phyloP scores from a whole-genome alignment of 345 rosid species.

The Trapa incisa region DNA sequence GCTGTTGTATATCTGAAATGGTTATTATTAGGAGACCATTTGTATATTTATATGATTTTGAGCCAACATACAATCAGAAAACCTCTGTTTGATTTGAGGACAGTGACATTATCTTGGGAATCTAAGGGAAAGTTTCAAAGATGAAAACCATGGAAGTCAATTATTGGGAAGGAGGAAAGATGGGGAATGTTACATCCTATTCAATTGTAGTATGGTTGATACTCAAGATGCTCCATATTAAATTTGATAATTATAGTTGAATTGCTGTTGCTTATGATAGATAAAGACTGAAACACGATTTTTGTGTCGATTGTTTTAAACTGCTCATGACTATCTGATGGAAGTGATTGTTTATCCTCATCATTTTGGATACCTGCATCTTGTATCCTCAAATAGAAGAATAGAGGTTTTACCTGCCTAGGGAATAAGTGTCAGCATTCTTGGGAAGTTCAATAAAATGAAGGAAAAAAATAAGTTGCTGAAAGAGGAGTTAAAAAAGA shows the following conservation, averaged over 20 bases:
- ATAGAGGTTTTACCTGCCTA: no score
- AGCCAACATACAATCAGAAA: not conserved
- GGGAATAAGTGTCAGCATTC: no score
- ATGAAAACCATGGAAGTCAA: not conserved
- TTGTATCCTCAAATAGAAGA: not conserved
- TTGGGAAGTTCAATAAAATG: no score
- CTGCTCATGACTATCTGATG: not conserved
- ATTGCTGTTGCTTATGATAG: not conserved
- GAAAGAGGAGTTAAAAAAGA: no score
- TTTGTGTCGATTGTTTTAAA: not conserved
- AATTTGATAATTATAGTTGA: not conserved
- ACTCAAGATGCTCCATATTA: not conserved
- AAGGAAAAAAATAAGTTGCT: no score
- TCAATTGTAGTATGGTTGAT: not conserved
- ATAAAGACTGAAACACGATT: not conserved
- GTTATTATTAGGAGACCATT: not conserved
- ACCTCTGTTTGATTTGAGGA: not conserved
- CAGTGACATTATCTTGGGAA: not conserved
- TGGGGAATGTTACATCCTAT: not conserved
- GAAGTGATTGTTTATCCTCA: not conserved
- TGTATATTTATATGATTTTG: not conserved
- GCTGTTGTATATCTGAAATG: slow-evolving; percentile 1
- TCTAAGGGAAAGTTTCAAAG: not conserved
- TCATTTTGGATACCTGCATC: not conserved
- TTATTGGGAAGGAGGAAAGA: not conserved